Evolutionary conservation across 805 yeast genomes (phyloP).

Genomic region (Millerozyma acaciae): DNA sequence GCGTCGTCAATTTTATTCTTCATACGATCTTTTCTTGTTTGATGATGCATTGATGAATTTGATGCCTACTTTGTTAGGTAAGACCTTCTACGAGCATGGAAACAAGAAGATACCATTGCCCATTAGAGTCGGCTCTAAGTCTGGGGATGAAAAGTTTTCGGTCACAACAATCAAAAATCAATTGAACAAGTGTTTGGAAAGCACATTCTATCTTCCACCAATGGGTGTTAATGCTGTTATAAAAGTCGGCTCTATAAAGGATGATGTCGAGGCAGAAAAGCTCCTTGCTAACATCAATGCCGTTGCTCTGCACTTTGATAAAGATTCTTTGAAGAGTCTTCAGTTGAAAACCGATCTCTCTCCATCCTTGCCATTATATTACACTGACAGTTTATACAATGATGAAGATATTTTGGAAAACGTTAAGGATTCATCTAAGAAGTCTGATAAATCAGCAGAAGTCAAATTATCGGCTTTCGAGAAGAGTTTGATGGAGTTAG

Average conservation of each 20-base stretch:
- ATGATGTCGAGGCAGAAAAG: conserved; percentile 38
- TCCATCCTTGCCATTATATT: conserved; percentile 82
- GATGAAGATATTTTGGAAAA: conserved; percentile 45
- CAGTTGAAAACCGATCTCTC: conserved; percentile 66
- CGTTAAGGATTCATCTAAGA: conserved; percentile 13
- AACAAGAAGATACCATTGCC: conserved; percentile 53
- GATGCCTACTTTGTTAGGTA: conserved; percentile 81
- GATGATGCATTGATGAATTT: conserved; percentile 80
- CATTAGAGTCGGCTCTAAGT: conserved; percentile 20
- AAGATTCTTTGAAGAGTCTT: conserved; percentile 49
- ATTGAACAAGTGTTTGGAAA: conserved; percentile 52
- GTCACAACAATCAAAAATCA: conserved; percentile 52
- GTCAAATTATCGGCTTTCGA: conserved; percentile 60
- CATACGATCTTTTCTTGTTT: conserved; percentile 73
- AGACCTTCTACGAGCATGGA: conserved; percentile 58
- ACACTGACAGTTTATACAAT: conserved; percentile 51
- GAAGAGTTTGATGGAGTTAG: conserved; percentile 74
- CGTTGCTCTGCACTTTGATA: conserved; percentile 46
- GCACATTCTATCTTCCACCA: conserved; percentile 65
- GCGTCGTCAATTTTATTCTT: conserved; percentile 65
- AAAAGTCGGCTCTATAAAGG: conserved; percentile 56
- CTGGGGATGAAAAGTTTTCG: conserved; percentile 40
- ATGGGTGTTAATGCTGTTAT: conserved; percentile 66
- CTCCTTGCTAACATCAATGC: conserved; percentile 59
- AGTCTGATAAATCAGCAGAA: conserved; percentile 22